A percentile compares a stretch with the other conserved stretches of the same genome.
phyloP scores from a whole-genome alignment of 108 stramenopile genomes.

The Mediolabrus comicus region DNA sequence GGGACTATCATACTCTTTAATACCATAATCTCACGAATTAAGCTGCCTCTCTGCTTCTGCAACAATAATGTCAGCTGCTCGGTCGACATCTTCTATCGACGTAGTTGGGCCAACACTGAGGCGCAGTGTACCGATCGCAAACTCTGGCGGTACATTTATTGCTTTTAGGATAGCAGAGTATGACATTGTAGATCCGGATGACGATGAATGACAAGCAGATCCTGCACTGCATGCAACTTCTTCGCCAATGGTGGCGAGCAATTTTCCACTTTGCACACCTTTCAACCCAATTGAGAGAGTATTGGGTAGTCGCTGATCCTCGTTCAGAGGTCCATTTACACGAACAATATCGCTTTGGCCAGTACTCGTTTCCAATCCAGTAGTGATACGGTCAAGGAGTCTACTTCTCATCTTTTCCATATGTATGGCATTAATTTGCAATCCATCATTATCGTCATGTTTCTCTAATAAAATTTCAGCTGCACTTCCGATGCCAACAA shows the following conservation, averaged over 20 bases:
- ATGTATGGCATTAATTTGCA: slow-evolving; percentile 45
- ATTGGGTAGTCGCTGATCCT: slow-evolving; percentile 79
- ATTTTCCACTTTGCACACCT: slow-evolving; percentile 52
- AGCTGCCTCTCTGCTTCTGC: slow-evolving; percentile 50
- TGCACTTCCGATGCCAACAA: slow-evolving; percentile 88
- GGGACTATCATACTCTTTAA: no score
- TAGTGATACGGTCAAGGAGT: slow-evolving; percentile 53
- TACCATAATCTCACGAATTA: not conserved
- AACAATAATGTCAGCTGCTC: slow-evolving; percentile 76
- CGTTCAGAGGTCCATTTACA: slow-evolving; percentile 80
- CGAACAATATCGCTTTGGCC: slow-evolving; percentile 26
- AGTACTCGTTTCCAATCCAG: slow-evolving; percentile 36
- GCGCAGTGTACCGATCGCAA: slow-evolving; percentile 89
- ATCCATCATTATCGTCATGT: slow-evolving; percentile 19
- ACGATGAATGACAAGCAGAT: slow-evolving; percentile 85
- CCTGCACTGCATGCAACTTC: slow-evolving; percentile 89
- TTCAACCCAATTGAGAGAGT: slow-evolving; percentile 88
- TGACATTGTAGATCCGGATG: slow-evolving; percentile 34
- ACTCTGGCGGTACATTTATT: slow-evolving; percentile 79
- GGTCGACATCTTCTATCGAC: slow-evolving; percentile 74
- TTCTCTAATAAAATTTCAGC: slow-evolving; percentile 49
- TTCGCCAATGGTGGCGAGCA: slow-evolving; percentile 65
- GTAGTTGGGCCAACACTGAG: slow-evolving; percentile 90
- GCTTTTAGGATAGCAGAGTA: slow-evolving; percentile 82
- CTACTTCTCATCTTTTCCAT: slow-evolving; percentile 70